Evolutionary conservation across 768 basidiomycete species (phyloP), one percentile per base, ranked within the genome.

Genomic region (Floccularia luteovirens): DNA sequence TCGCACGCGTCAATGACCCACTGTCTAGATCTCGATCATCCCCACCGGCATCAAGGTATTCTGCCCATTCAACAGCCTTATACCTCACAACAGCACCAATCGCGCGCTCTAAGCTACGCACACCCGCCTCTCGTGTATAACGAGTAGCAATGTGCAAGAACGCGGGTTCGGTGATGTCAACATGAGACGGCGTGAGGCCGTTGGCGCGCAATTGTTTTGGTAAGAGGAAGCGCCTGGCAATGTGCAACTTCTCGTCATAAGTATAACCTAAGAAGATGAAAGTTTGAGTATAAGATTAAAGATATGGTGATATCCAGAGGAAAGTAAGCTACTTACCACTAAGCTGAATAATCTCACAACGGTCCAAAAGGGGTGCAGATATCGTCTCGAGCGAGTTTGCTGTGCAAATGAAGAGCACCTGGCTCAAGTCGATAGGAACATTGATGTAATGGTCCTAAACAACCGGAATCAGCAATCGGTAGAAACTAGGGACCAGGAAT

Each of bases 391-490:
- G 75, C 0, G 82, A 74, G 56, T 96, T 96, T 24, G 91, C 87
- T 0, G 93, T 94, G 49, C 90, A 93, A 46, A 96, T 86, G 60
- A 96, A 94, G 14, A 94, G 67, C 11, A 93, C 79, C 53, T 88
- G 89, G 40, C 82, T 85, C 36, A 94, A 72, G 50, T 93, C 89
- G 38, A 93, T 75, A 1, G 90, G 89, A 7, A 88, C 80, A 44
- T 91, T 90, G 54, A 92, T 75, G 53, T 90, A 94, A 61, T 96
- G 92, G 58, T 96, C 92, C 77, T 89, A 51, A n/a, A n/a, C n/a
- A n/a, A n/a, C n/a, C n/a, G n/a, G n/a, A n/a, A n/a, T n/a, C n/a
- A n/a, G n/a, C n/a, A n/a, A 16, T 28, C 24, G 2, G 16, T 39
- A 11, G 20, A 39, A 13, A 10, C 13, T 8, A 38, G 17, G 22